Conservation (phyloP, 2,329 filamentous ascomycete species). For the Bipolaris gigantea region DNA sequence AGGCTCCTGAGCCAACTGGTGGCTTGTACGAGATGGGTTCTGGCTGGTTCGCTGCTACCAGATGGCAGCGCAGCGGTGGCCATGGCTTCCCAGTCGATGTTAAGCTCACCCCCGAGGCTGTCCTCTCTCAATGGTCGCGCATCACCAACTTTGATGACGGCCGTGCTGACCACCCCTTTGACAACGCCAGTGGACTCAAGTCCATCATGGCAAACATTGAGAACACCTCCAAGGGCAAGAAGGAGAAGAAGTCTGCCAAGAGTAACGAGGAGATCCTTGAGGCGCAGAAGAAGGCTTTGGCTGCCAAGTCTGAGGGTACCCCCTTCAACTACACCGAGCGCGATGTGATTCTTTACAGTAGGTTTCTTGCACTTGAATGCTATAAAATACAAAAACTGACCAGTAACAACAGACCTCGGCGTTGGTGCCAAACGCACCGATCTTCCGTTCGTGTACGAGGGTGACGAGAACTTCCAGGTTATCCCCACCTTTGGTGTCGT, state of each 20-base stretch:
- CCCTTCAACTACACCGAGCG: slow-evolving; percentile 82
- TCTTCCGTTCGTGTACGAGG: slow-evolving; percentile 86
- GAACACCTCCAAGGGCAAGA: slow-evolving; percentile 62
- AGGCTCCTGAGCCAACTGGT: slow-evolving; percentile 82
- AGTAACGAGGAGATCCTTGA: slow-evolving; percentile 68
- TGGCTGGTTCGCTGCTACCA: slow-evolving; percentile 87
- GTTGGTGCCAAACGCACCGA: slow-evolving; percentile 90
- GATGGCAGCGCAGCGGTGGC: slow-evolving; percentile 91
- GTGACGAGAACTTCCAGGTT: slow-evolving; percentile 87
- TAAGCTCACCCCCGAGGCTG: slow-evolving; percentile 75
- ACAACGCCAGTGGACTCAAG: slow-evolving; percentile 73
- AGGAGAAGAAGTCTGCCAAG: slow-evolving; percentile 52
- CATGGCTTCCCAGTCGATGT: slow-evolving; percentile 89
- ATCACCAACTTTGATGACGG: slow-evolving; percentile 88
- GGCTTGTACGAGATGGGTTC: slow-evolving; percentile 92
- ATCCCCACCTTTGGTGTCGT: slow-evolving; percentile 96
- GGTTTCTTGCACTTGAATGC: slow-evolving; percentile 13
- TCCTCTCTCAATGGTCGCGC: slow-evolving; percentile 63
- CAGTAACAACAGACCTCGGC: slow-evolving; percentile 65
- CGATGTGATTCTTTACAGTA: slow-evolving; percentile 87
- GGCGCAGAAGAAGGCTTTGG: slow-evolving; percentile 75
- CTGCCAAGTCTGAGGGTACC: slow-evolving; percentile 70
- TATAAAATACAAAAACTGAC: slow-evolving; percentile 1
- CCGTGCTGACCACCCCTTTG: slow-evolving; percentile 82
- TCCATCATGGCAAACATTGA: slow-evolving; percentile 84